Evolutionary conservation across 2,329 filamentous ascomycete species (phyloP).

Genomic region (Cordyceps militaris): DNA sequence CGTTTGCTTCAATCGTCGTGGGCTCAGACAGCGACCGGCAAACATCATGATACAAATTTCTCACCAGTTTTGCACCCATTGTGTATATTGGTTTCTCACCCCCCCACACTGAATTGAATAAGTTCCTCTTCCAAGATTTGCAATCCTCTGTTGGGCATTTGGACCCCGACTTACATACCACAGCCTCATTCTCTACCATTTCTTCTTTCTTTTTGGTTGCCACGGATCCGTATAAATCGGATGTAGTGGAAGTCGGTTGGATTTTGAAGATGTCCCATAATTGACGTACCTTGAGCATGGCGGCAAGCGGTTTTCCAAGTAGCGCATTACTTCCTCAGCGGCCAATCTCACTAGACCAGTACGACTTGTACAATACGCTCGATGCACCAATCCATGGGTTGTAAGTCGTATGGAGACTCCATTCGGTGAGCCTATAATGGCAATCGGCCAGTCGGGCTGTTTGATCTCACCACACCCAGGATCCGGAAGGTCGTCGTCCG

Average conservation of each 20-base stretch:
- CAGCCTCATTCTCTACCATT: not conserved
- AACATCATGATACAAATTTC: not conserved
- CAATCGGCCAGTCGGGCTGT: not conserved
- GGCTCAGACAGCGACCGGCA: not conserved
- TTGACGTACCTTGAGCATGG: too few species aligned
- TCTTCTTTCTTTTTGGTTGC: not conserved
- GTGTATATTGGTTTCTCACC: not conserved
- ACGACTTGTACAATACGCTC: not conserved
- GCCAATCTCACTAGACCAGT: not conserved
- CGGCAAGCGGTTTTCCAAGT: too few species aligned
- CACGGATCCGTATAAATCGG: too few species aligned
- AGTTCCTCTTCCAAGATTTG: not conserved
- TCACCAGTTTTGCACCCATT: too few species aligned
- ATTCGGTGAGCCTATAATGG: not conserved
- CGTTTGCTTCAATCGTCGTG: not conserved
- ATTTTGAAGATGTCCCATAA: too few species aligned
- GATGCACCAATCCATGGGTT: not conserved
- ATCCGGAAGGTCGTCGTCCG: not conserved
- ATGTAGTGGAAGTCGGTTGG: too few species aligned
- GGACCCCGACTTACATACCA: not conserved
- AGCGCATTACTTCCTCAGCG: not conserved
- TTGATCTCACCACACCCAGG: not conserved
- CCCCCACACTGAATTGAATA: not conserved
- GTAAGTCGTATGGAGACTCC: not conserved
- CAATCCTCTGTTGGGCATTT: not conserved